phyloP scores from a whole-genome alignment of 371 early-diverging fungal genomes.

The Mucor plumbeus region DNA sequence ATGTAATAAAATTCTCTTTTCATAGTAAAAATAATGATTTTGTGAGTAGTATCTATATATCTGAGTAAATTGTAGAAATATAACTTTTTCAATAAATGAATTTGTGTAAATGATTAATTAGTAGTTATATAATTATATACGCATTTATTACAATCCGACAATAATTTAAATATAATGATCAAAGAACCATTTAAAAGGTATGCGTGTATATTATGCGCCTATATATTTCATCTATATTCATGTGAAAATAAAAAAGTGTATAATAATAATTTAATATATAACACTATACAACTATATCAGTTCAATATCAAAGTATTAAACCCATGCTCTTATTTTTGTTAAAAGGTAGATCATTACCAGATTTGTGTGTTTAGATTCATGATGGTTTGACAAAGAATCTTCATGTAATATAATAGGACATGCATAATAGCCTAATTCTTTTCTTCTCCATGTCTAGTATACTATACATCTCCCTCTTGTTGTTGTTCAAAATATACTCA shows the following conservation, averaged over 20 bases:
- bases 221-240: neutral
- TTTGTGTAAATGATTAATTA: conserved; percentile 2
- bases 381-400: conserved; percentile 1
- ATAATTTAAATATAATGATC: neutral
- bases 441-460: too few species aligned
- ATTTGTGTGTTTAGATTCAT: neutral
- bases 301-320: neutral
- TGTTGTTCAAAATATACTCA: neutral
- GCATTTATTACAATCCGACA: neutral
- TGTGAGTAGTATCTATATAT: neutral
- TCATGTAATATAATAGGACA: conserved; percentile 1
- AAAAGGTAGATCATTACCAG: neutral
- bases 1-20: neutral
- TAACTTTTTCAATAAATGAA: too few species aligned
- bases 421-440: conserved; percentile 5
- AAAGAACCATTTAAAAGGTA: neutral
- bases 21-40: neutral
- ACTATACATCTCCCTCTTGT: neutral
- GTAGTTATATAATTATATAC: too few species aligned
- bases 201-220: too few species aligned
- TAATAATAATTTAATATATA: too few species aligned
- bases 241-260: neutral
- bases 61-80: too few species aligned
- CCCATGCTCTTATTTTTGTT: neutral
- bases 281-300: too few species aligned